Conservation (phyloP, 2,329 filamentous ascomycete species). For the Aplosporella prunicola region DNA sequence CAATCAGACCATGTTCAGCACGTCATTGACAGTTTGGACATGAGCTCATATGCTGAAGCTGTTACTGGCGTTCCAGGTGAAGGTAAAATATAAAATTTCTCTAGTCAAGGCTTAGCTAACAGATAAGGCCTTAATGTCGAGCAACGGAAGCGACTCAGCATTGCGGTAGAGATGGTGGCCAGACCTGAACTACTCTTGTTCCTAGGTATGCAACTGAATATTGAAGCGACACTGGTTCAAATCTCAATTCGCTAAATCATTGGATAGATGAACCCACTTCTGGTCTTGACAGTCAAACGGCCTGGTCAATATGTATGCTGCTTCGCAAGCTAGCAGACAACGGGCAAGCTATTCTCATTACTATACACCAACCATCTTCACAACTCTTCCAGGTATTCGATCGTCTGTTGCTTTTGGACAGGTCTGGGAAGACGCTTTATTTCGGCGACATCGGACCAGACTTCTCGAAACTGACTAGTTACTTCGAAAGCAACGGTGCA, state of each 20-base stretch:
- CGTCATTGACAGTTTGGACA: conserved; percentile 56
- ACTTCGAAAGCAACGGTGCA: conserved; percentile 28
- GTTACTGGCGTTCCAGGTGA: conserved; percentile 54
- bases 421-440: conserved; percentile 69
- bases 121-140: conserved; percentile 50
- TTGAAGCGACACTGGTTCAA: too few species aligned
- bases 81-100: conserved; percentile 53
- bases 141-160: conserved; percentile 69
- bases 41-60: conserved; percentile 57
- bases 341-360: conserved; percentile 90
- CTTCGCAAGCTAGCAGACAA: conserved; percentile 82
- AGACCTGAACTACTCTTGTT: conserved; percentile 88
- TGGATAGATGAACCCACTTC: conserved; percentile 96
- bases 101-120: conserved; percentile 54
- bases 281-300: conserved; percentile 85
- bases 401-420: conserved; percentile 65
- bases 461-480: conserved; percentile 56
- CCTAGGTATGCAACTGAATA: too few species aligned
- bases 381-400: conserved; percentile 92
- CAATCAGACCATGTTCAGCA: conserved; percentile 55
- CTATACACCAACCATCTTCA: conserved; percentile 93
- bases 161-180: conserved; percentile 90
- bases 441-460: conserved; percentile 70
- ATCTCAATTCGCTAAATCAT: too few species aligned
- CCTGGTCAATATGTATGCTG: conserved; percentile 82